phyloP scores from a whole-genome alignment of 208 protist genomes.

The Leishmania guyanensis region DNA sequence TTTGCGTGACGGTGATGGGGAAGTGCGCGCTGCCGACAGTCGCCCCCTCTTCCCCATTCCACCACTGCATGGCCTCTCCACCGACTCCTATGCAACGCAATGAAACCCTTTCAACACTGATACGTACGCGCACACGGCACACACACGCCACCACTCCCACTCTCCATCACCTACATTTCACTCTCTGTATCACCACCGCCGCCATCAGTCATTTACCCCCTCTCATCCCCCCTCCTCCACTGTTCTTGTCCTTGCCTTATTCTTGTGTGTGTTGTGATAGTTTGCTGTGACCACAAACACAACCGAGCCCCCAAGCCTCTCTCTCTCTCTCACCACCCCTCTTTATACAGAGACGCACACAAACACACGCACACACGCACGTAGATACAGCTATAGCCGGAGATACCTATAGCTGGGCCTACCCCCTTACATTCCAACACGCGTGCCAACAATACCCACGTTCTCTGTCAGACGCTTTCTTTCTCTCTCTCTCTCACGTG shows the following conservation, averaged over 20 bases:
- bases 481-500: too few relatives aligned
- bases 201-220: too few relatives aligned
- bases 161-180: neutral
- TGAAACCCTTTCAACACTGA: too few relatives aligned
- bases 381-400: neutral
- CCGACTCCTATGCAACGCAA: neutral
- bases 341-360: neutral
- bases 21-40: neutral
- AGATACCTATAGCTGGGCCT: neutral
- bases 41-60: neutral
- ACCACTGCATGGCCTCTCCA: neutral
- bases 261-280: neutral
- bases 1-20: neutral
- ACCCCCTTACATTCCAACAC: neutral
- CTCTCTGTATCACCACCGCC: too few relatives aligned
- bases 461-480: too few relatives aligned
- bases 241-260: too few relatives aligned
- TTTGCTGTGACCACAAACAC: too few relatives aligned
- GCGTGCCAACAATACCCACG: neutral
- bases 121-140: too few relatives aligned
- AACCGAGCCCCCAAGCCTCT: too few relatives aligned
- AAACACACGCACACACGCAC: neutral
- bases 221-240: too few relatives aligned
- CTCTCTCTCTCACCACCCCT: neutral
- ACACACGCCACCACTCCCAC: too few relatives aligned